A percentile compares a stretch with the other conserved stretches of the same genome.
Conservation (phyloP, 208 protist species). For the Leishmania guyanensis region DNA sequence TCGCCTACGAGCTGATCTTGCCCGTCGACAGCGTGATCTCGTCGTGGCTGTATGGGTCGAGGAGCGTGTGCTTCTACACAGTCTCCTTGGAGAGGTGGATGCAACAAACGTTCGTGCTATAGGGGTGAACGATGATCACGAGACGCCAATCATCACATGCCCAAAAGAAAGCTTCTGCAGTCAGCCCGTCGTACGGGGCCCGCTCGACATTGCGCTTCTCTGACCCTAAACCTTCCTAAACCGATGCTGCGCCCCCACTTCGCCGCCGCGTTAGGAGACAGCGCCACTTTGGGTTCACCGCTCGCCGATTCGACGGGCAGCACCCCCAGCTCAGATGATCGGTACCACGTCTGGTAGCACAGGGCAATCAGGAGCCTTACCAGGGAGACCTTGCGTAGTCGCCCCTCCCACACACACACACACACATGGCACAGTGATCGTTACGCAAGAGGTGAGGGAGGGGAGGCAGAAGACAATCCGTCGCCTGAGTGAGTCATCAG, state of each 20-base stretch:
- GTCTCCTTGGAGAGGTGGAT: slow-evolving; percentile 6
- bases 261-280: not conserved
- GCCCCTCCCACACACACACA: not conserved
- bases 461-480: not conserved
- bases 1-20: slow-evolving; percentile 51
- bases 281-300: not conserved
- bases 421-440: not conserved
- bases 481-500: not conserved
- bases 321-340: not conserved
- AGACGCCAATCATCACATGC: slow-evolving; percentile 28
- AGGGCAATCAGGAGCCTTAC: not conserved
- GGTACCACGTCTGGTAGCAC: not conserved
- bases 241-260: slow-evolving; percentile 2
- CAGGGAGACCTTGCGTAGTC: not conserved
- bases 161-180: slow-evolving; percentile 20
- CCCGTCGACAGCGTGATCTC: slow-evolving; percentile 39
- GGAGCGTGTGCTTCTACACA: slow-evolving; percentile 18
- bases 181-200: slow-evolving; percentile 16
- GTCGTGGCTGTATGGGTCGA: slow-evolving; percentile 36
- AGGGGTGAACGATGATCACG: slow-evolving; percentile 25
- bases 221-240: slow-evolving; percentile 25
- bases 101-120: not conserved
- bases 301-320: not conserved
- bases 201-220: slow-evolving; percentile 37
- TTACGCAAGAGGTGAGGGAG: not conserved